phyloP scores from a whole-genome alignment of 2,329 filamentous ascomycete species.

The Graphilbum fragrans region DNA sequence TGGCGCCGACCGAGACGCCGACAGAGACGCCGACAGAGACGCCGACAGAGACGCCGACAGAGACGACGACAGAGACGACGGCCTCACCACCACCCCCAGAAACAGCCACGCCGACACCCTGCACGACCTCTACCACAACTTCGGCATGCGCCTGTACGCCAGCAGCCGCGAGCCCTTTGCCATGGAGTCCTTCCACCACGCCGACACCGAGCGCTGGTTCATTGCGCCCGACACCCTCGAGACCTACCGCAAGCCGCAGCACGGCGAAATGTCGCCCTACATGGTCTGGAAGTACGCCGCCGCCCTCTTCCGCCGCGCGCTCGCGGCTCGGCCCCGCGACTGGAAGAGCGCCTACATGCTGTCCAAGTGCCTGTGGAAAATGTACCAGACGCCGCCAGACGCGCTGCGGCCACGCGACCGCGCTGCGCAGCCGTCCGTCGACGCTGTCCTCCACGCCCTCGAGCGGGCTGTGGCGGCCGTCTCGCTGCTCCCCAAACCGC shows the following conservation, averaged over 20 bases:
- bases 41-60: conserved; percentile 19
- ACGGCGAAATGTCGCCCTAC: conserved; percentile 45
- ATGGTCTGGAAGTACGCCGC: conserved; percentile 51
- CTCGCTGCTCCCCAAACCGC: conserved; percentile 38
- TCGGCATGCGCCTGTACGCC: conserved; percentile 49
- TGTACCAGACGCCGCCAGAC: conserved; percentile 39
- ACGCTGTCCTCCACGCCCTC: conserved; percentile 33
- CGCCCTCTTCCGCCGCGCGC: conserved; percentile 42
- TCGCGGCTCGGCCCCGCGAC: conserved; percentile 38
- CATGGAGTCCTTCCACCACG: conserved; percentile 48
- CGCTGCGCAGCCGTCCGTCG: conserved; percentile 22
- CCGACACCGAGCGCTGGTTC: conserved; percentile 44
- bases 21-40: conserved; percentile 12
- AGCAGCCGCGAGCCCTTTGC: conserved; percentile 50
- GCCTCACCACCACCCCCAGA: not conserved
- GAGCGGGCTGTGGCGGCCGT: conserved; percentile 40
- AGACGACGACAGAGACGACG: not conserved
- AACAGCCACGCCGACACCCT: conserved; percentile 39
- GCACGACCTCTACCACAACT: conserved; percentile 47
- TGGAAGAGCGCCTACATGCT: conserved; percentile 53
- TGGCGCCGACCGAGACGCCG: not conserved
- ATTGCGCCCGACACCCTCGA: conserved; percentile 36
- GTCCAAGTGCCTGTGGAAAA: conserved; percentile 51
- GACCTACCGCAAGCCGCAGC: conserved; percentile 38
- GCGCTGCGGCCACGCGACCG: conserved; percentile 31